Evolutionary conservation across 257 asterid genomes (phyloP).

Genomic region (Misopates orontium): DNA sequence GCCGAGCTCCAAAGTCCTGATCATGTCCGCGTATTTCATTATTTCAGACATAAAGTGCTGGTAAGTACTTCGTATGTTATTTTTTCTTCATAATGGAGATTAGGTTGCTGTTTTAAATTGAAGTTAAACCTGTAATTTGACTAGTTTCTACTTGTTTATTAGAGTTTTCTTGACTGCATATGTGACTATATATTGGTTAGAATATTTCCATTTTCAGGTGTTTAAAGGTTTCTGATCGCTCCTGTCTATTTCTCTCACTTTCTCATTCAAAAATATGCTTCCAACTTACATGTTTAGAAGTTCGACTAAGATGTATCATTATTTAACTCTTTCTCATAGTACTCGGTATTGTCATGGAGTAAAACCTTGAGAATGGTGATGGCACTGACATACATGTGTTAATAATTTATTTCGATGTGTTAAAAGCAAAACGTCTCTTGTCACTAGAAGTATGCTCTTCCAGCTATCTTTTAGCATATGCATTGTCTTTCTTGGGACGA

Average conservation of each 20-base stretch:
- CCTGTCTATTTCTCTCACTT: background rate
- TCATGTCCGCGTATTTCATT: conserved; percentile 47
- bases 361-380: conserved; percentile 10
- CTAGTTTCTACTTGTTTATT: background rate
- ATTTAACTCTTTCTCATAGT: background rate
- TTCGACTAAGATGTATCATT: background rate
- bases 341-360: background rate
- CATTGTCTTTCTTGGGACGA: background rate
- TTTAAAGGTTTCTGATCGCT: no score
- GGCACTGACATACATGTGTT: background rate
- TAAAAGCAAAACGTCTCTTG: conserved; percentile 5
- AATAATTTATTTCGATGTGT: conserved; percentile 1
- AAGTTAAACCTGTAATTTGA: background rate
- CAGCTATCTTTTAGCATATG: conserved; percentile 5
- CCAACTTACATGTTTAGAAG: background rate
- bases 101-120: background rate
- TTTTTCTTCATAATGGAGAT: conserved; percentile 4
- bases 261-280: background rate
- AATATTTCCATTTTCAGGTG: no score
- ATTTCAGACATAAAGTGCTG: conserved; percentile 81
- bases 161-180: background rate
- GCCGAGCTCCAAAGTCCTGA: conserved; percentile 34
- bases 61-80: conserved; percentile 35
- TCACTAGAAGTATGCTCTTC: conserved; percentile 1
- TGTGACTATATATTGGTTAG: no score